These are phyloP conservation scores for Elasticomyces elasticus DNA, from an alignment of 495 filamentous ascomycete species.

Conservation along the genomic window DNA sequence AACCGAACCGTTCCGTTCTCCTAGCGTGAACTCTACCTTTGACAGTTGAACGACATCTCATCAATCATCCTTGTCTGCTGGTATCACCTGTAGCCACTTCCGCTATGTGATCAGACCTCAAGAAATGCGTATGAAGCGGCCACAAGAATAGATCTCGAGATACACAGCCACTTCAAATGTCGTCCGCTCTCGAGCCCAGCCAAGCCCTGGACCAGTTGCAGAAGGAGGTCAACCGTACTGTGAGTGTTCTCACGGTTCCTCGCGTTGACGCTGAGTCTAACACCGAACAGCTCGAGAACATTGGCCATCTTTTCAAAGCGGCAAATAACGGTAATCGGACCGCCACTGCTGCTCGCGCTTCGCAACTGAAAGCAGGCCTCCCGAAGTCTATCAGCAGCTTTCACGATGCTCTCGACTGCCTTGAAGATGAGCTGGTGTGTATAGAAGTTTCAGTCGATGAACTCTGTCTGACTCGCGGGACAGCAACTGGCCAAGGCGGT, in stretches of 20 bases:
- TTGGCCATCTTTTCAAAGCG: constrained; percentile 8
- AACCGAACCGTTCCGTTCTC: neutral
- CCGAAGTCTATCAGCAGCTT: constrained; percentile 5
- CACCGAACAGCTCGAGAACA: constrained; percentile 11
- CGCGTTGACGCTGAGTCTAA: neutral
- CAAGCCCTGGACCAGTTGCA: constrained; percentile 10
- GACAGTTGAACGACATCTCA: no score
- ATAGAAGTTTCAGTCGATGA: no score
- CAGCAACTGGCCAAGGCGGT: constrained; percentile 13
- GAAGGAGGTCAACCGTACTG: constrained; percentile 10
- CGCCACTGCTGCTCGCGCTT: neutral
- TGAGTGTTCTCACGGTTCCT: neutral
- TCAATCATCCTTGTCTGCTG: no score
- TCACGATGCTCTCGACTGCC: constrained; percentile 12
- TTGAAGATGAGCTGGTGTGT: constrained; percentile 12
- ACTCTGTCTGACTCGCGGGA: no score
- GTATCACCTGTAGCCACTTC: no score
- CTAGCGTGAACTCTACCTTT: no score
- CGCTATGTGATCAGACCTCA: no score
- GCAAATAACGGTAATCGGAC: neutral
- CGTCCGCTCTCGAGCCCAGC: neutral
- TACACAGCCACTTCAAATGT: neutral
- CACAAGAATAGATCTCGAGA: no score
- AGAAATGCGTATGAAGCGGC: no score
- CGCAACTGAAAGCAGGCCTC: neutral